These are phyloP conservation scores for Pichia kluyveri DNA, from an alignment of 805 yeast species.

Conservation along the genomic window DNA sequence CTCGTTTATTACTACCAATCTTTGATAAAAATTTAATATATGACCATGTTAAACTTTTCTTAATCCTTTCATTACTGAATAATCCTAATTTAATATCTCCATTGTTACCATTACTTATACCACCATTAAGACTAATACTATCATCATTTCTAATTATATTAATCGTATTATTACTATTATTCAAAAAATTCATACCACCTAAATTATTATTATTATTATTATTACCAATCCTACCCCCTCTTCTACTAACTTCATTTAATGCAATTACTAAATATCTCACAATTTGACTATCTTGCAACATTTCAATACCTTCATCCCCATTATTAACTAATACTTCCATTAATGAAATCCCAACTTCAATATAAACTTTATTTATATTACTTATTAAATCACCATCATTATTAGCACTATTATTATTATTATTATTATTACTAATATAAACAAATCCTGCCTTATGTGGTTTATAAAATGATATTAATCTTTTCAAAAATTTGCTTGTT, in stretches of 20 bases:
- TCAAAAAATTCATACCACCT: background rate
- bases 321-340: slow-evolving; percentile 50
- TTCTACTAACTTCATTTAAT: background rate
- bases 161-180: background rate
- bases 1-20: slow-evolving; percentile 49
- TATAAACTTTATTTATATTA: slow-evolving; percentile 39
- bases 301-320: slow-evolving; percentile 2
- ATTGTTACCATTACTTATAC: background rate
- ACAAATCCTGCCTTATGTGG: slow-evolving; percentile 86
- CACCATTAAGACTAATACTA: background rate
- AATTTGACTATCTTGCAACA: slow-evolving; percentile 59
- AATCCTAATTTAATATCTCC: slow-evolving; percentile 1
- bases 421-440: background rate
- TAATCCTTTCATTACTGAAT: slow-evolving; percentile 1
- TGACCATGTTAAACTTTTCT: background rate
- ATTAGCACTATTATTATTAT: background rate
- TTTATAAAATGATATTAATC: slow-evolving; percentile 77
- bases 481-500: slow-evolving; percentile 77
- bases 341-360: slow-evolving; percentile 68
- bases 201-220: background rate
- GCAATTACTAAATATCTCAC: slow-evolving; percentile 29
- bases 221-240: background rate
- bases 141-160: background rate
- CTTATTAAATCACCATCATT: no score
- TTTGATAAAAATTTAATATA: slow-evolving; percentile 65